Percentiles rank a stretch among this genome's conserved stretches.
Evolutionary conservation across 139 green algal genomes (phyloP).

Genomic region (Chlamydomonas asymmetrica): DNA sequence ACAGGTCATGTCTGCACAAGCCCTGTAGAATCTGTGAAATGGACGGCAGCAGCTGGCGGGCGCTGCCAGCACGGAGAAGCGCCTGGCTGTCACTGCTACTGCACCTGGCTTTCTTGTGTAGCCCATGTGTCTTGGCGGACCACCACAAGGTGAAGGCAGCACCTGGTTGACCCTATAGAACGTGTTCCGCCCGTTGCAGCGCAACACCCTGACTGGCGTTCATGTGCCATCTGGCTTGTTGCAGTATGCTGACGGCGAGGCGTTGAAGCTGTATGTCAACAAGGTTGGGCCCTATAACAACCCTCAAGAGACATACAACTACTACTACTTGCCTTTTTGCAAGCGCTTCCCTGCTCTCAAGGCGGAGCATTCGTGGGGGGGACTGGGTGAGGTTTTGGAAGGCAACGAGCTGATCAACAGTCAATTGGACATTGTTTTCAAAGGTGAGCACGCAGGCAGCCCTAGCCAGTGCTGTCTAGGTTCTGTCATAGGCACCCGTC

Average conservation of each 20-base stretch:
- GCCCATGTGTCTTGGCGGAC: neutral
- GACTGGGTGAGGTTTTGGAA: constrained; percentile 92
- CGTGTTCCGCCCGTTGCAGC: neutral
- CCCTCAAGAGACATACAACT: constrained; percentile 98
- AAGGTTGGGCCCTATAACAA: constrained; percentile 98
- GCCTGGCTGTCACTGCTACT: neutral
- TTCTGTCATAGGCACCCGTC: too few species aligned
- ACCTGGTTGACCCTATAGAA: neutral
- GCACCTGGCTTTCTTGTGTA: neutral
- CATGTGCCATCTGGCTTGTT: too few species aligned
- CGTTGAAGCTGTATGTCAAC: constrained; percentile 84
- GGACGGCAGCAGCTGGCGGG: too few species aligned
- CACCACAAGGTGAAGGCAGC: neutral
- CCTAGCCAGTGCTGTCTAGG: too few species aligned
- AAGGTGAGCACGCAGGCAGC: too few species aligned
- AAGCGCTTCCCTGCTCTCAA: constrained; percentile 53
- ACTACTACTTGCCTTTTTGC: constrained; percentile 94
- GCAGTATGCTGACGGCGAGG: constrained; percentile 45
- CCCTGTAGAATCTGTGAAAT: too few species aligned
- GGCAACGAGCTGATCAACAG: constrained; percentile 96
- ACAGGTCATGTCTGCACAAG: too few species aligned
- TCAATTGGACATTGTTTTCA: constrained; percentile 86
- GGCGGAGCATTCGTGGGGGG: constrained; percentile 87
- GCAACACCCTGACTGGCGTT: too few species aligned
- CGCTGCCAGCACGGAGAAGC: neutral